phyloP scores from a whole-genome alignment of 345 rosid species.

The Kernera saxatilis region DNA sequence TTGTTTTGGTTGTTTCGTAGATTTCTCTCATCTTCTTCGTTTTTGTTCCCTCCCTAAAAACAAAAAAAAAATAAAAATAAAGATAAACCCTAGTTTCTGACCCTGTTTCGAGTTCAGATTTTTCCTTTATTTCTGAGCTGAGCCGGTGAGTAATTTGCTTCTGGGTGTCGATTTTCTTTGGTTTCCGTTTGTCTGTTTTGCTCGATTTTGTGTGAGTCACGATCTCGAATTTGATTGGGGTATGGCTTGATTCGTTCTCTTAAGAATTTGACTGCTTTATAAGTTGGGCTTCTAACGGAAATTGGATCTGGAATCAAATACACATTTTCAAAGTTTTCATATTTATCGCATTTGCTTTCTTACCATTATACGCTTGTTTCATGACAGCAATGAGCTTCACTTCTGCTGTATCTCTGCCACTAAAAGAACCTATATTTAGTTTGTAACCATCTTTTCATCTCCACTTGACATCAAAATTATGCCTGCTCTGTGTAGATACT shows the following conservation, averaged over 20 bases:
- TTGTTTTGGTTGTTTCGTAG: constrained; percentile 36
- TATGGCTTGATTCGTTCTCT: not conserved
- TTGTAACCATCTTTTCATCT: not conserved
- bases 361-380: not conserved
- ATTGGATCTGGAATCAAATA: constrained; percentile 18
- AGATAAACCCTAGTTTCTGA: constrained; percentile 29
- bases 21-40: constrained; percentile 16
- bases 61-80: not conserved
- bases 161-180: constrained; percentile 4
- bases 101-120: constrained; percentile 20
- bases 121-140: constrained; percentile 27
- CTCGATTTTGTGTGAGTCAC: constrained; percentile 11
- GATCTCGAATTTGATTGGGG: constrained; percentile 21
- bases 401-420: constrained; percentile 7
- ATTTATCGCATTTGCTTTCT: not conserved
- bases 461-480: not conserved
- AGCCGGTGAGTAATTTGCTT: constrained; percentile 35
- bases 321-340: not conserved
- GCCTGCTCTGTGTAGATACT: not conserved
- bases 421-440: not conserved
- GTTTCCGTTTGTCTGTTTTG: not conserved
- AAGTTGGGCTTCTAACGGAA: not conserved
- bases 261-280: not conserved
- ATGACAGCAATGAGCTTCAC: not conserved
- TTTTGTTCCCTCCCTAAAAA: constrained; percentile 26